Percentiles rank a stretch among this genome's conserved stretches.
Evolutionary conservation across 1,284 basidiomycete species (phyloP).

Genomic region (Pulveroboletus ridleyi): DNA sequence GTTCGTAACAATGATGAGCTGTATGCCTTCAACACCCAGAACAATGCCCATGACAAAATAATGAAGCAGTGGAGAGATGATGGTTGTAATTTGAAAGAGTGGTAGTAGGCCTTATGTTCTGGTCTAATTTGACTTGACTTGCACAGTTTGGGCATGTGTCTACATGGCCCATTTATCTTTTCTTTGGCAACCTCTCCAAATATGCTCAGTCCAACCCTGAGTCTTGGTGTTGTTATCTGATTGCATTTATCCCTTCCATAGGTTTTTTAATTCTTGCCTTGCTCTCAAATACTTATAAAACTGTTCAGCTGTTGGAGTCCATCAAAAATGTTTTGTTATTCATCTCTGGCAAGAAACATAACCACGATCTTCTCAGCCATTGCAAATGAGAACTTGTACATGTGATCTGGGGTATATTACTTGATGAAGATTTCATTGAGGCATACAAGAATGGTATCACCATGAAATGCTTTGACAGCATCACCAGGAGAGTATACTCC

Average conservation of each 20-base stretch:
- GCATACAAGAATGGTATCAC: conserved; percentile 33
- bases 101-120: conserved; percentile 38
- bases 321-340: conserved; percentile 2
- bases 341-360: conserved; percentile 1
- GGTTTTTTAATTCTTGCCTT: neutral
- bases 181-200: neutral
- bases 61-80: conserved; percentile 21
- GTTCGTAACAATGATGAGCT: no score
- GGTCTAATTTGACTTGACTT: conserved; percentile 44
- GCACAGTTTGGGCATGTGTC: conserved; percentile 39
- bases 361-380: conserved; percentile 21
- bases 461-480: conserved; percentile 6
- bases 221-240: conserved; percentile 9
- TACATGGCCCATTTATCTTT: conserved; percentile 38
- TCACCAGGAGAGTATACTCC: no score
- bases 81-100: conserved; percentile 6
- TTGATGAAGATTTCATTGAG: neutral
- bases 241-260: conserved; percentile 6
- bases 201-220: neutral
- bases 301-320: conserved; percentile 6
- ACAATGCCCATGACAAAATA: conserved; percentile 26
- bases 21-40: conserved; percentile 15
- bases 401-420: no score
- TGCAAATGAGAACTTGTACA: no score
- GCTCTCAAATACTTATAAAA: neutral